Evolutionary conservation across 305 asterid species (phyloP), one percentile per base, ranked within the genome.

Genomic region (Salvia sclarea): DNA sequence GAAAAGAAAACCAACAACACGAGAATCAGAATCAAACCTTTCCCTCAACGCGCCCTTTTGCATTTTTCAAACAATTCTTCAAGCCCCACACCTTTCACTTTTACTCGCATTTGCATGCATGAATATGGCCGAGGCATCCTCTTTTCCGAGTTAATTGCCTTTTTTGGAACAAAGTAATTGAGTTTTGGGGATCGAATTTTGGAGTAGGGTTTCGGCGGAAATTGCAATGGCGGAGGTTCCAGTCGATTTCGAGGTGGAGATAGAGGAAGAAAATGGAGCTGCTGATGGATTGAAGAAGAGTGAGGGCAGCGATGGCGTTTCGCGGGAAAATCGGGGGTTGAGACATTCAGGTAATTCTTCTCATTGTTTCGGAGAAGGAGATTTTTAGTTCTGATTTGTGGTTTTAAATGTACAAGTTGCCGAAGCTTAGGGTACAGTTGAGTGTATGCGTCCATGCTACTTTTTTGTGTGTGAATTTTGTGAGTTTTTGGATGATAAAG

Each of bases 211-310:
- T 71, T 62, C 55, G 5, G 4, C 31, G 21, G 41, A 70, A 21
- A 67, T 35, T 61, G 66, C 18, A 64, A 78, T 80, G 82, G 78
- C 75, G 16, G 83, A 75, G 58, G 75, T 67, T 70, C 79, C 82
- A 8, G 73, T 74, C 61, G 78, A 79, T 72, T 59, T 70, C 44
- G 74, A 74, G 70, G 78, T 79, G 55, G 79, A 76, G 75, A 84
- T 76, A 56, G 82, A 72, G 72, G 73, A 71, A 35, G 84, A 74
- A 64, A 73, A 64, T 53, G 77, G 66, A 38, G 66, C n/a, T n/a
- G n/a, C n/a, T n/a, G n/a, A n/a, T n/a, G n/a, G n/a, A n/a, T n/a
- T n/a, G n/a, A n/a, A n/a, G n/a, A n/a, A 61, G 28, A 72, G 59
- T 64, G 59, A 72, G 21, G 72, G 40, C 38, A 52, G 18, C 1